Evolutionary conservation across 805 yeast genomes (phyloP), one percentile per base, ranked within the genome.

Genomic region (Yamadazyma akitaensis): DNA sequence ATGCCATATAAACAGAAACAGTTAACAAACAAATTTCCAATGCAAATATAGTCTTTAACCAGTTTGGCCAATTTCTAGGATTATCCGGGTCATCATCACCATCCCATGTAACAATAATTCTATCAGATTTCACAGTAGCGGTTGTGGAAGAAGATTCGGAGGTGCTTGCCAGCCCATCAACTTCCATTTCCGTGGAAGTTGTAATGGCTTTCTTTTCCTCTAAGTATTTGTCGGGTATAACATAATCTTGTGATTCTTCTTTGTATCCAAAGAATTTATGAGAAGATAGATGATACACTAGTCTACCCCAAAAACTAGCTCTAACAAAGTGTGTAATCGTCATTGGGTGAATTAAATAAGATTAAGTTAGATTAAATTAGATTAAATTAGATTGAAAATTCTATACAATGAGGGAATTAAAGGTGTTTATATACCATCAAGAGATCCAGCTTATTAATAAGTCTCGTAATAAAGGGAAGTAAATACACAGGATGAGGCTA

Each of bases 21-120:
- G 48, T 40, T 16, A 43, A 43, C 12, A 43, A 31, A 30, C 37
- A 13, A 14, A 44, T 41, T 25, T 37, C 34, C 10, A 73, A 60
- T 2, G 72, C 56, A 39, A 75, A 65, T 24, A 76, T 40, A 2
- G 60, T 37, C 54, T 75, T 78, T 42, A 70, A 65, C 19, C 45
- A 38, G 0, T 55, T 18, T 0, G 81, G 65, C 87, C 88, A 82
- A 56, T 79, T 80, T 16, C 63, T 55, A 1, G 88, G 87, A 51
- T 77, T 63, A 46, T 75, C 80, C 1, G 80, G 77, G 54, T 80
- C 85, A 42, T 73, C 73, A 5, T 44, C 43, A 19, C 46, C 42
- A 37, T 44, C 47, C 42, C 42, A 44, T 10, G 39, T 36, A 24
- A 38, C 47, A 3, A 44, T 24, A 2, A 44, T 37, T 21, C 32